Evolutionary conservation across 2,329 filamentous ascomycete species (phyloP).

Genomic region (Chalaropsis thielavioides): DNA sequence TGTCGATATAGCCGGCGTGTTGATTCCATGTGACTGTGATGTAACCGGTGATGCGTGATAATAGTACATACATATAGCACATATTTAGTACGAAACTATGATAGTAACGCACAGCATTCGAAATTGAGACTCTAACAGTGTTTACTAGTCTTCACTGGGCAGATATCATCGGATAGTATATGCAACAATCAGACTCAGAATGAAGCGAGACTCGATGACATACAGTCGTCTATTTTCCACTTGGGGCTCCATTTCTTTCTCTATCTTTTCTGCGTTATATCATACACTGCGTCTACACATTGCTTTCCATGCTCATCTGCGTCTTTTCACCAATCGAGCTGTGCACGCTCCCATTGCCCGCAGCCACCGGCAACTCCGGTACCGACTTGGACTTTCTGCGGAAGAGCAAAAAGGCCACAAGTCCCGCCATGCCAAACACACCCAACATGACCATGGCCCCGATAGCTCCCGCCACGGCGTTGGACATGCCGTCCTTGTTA

Average conservation of each 20-base stretch:
- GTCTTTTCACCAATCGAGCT: slow-evolving; percentile 12
- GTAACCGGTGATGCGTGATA: not conserved
- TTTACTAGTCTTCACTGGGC: not conserved
- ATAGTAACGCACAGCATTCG: not conserved
- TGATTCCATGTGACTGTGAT: not conserved
- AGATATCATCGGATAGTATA: not conserved
- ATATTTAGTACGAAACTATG: too few species aligned
- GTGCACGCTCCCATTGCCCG: not conserved
- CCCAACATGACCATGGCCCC: slow-evolving; percentile 25
- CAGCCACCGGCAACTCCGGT: not conserved
- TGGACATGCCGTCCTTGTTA: slow-evolving; percentile 22
- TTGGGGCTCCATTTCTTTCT: not conserved
- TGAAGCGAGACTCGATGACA: not conserved
- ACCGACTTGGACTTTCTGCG: slow-evolving; percentile 19
- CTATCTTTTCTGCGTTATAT: not conserved
- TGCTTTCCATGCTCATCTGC: slow-evolving; percentile 8
- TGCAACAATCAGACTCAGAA: not conserved
- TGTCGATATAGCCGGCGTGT: not conserved
- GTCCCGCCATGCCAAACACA: slow-evolving; percentile 17
- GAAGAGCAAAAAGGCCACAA: slow-evolving; percentile 20
- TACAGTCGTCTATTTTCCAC: not conserved
- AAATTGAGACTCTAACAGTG: not conserved
- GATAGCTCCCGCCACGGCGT: slow-evolving; percentile 25
- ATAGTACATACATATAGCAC: not conserved
- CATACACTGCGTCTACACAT: slow-evolving; percentile 2